These are phyloP conservation scores for Wickerhamomyces tratensis DNA, from an alignment of 805 yeast genomes.

Conservation along the genomic window DNA sequence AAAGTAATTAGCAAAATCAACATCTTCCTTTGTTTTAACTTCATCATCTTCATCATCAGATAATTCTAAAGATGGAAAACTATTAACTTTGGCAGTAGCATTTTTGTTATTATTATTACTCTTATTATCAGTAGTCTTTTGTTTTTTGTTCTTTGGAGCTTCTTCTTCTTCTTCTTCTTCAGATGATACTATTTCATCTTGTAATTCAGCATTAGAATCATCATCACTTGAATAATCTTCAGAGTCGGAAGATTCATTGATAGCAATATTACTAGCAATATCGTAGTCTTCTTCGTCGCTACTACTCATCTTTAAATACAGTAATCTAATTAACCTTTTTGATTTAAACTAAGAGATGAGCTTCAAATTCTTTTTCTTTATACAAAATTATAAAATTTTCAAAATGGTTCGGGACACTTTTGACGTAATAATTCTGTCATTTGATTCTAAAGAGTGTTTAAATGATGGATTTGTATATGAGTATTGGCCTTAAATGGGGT, in stretches of 20 bases:
- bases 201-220: conserved; percentile 25
- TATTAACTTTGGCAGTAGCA: conserved; percentile 3
- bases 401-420: no score
- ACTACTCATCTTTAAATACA: conserved; percentile 12
- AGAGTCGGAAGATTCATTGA: conserved; percentile 30
- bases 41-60: conserved; percentile 37
- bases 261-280: conserved; percentile 51
- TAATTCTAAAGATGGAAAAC: conserved; percentile 43
- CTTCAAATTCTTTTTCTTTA: no score
- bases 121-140: conserved; percentile 8
- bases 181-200: conserved; percentile 43
- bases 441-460: no score
- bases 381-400: no score
- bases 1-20: conserved; percentile 36
- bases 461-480: no score
- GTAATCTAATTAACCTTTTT: no score
- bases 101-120: conserved; percentile 8
- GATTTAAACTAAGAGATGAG: no score
- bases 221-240: conserved; percentile 20
- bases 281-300: conserved; percentile 46
- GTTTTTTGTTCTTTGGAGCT: conserved; percentile 16
- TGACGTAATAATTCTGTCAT: no score
- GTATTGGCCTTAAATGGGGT: no score
- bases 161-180: conserved; percentile 36
- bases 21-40: conserved; percentile 27